Evolutionary conservation across 805 yeast species (phyloP).

Genomic region (Metschnikowia chrysomelidarum): DNA sequence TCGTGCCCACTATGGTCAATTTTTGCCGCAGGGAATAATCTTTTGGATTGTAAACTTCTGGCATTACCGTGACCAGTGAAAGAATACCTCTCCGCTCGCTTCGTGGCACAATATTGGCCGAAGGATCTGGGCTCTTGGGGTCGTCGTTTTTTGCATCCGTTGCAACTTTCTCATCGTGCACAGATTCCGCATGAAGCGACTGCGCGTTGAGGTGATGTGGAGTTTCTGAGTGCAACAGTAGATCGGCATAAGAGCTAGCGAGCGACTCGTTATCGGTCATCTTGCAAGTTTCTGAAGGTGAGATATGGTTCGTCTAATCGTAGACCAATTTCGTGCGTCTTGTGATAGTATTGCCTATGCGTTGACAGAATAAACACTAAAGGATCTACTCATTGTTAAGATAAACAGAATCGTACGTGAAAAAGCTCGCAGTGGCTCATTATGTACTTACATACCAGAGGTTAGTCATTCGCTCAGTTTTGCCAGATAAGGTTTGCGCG

Average conservation of each 20-base stretch:
- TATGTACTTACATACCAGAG: too few relatives aligned
- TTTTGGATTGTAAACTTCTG: slow-evolving; percentile 74
- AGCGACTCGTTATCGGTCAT: slow-evolving; percentile 11
- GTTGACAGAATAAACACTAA: too few relatives aligned
- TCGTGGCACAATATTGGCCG: slow-evolving; percentile 11
- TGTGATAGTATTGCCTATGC: too few relatives aligned
- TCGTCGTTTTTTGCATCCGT: slow-evolving; percentile 1
- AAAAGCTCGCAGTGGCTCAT: too few relatives aligned
- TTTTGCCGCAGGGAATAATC: slow-evolving; percentile 54
- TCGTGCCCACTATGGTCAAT: slow-evolving; percentile 53
- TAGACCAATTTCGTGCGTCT: too few relatives aligned
- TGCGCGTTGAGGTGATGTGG: slow-evolving; percentile 3
- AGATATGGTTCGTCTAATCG: too few relatives aligned
- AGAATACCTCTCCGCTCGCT: slow-evolving; percentile 58
- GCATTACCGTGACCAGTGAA: slow-evolving; percentile 49
- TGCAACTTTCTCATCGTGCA: not conserved
- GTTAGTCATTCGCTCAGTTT: too few relatives aligned
- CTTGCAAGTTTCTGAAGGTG: too few relatives aligned
- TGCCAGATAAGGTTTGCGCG: too few relatives aligned
- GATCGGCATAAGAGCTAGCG: slow-evolving; percentile 13
- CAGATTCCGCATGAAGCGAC: not conserved
- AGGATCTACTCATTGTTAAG: too few relatives aligned
- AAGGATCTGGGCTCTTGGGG: slow-evolving; percentile 1
- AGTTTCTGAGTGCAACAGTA: slow-evolving; percentile 6
- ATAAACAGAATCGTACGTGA: too few relatives aligned